Conservation (phyloP, 352 stramenopile species). For the Aphanomyces invadans region DNA sequence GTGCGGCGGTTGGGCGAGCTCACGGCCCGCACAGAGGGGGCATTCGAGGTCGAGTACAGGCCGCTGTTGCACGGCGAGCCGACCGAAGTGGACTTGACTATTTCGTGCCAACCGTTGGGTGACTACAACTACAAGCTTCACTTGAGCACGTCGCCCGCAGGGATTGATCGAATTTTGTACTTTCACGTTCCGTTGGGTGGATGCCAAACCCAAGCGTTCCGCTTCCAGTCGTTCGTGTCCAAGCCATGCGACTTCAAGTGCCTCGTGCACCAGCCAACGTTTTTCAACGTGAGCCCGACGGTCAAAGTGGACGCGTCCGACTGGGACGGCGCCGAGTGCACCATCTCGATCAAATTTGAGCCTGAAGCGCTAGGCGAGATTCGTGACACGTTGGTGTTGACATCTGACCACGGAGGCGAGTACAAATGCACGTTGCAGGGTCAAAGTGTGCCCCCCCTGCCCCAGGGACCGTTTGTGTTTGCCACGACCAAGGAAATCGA, state of each 20-base stretch:
- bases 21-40: constrained; percentile 58
- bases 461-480: constrained; percentile 78
- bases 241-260: constrained; percentile 45
- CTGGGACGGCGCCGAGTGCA: constrained; percentile 68
- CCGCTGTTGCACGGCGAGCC: constrained; percentile 51
- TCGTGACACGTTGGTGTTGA: constrained; percentile 62
- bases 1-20: constrained; percentile 68
- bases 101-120: constrained; percentile 78
- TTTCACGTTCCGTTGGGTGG: constrained; percentile 78
- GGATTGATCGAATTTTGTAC: constrained; percentile 56
- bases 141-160: constrained; percentile 60
- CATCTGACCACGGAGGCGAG: constrained; percentile 54
- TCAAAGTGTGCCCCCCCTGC: constrained; percentile 58
- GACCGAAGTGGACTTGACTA: constrained; percentile 51
- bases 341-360: constrained; percentile 79
- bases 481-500: constrained; percentile 56
- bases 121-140: constrained; percentile 84
- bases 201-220: constrained; percentile 68
- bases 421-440: constrained; percentile 83
- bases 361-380: constrained; percentile 83
- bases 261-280: constrained; percentile 44
- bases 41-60: constrained; percentile 87
- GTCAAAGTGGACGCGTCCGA: constrained; percentile 44
- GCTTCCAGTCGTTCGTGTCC: constrained; percentile 53
- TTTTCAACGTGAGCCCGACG: constrained; percentile 54